phyloP scores from a whole-genome alignment of 495 filamentous ascomycete genomes.

The Glarea lozoyensis region DNA sequence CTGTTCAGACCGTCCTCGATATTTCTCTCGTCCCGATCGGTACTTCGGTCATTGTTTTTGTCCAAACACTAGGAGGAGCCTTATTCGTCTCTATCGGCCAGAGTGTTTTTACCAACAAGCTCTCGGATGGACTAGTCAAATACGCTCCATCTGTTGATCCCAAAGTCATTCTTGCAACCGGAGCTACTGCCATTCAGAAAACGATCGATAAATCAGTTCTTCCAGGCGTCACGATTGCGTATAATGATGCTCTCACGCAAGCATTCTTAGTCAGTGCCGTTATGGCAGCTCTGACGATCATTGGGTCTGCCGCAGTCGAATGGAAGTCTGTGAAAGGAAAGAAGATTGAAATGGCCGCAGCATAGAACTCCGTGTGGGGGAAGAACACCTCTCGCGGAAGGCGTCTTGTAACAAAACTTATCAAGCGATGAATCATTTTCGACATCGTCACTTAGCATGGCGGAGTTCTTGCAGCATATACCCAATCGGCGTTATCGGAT shows the following conservation, averaged over 20 bases:
- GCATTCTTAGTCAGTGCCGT: slow-evolving; percentile 64
- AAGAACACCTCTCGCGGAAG: no score
- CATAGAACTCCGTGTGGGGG: no score
- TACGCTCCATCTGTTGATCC: slow-evolving; percentile 34
- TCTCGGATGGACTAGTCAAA: slow-evolving; percentile 25
- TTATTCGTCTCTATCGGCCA: slow-evolving; percentile 30
- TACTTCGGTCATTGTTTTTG: slow-evolving; percentile 22
- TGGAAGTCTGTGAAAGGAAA: slow-evolving; percentile 84
- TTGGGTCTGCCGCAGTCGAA: slow-evolving; percentile 55
- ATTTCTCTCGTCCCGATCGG: slow-evolving; percentile 15
- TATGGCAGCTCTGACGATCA: slow-evolving; percentile 47
- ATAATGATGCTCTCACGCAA: slow-evolving; percentile 58
- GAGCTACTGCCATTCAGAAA: slow-evolving; percentile 40
- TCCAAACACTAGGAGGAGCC: slow-evolving; percentile 39
- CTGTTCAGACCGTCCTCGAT: slow-evolving; percentile 17
- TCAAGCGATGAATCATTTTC: no score
- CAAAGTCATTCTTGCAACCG: slow-evolving; percentile 30
- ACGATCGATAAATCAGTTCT: slow-evolving; percentile 37
- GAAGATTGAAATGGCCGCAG: slow-evolving; percentile 55
- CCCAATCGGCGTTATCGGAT: no score
- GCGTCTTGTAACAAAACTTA: no score
- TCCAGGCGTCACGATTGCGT: slow-evolving; percentile 51
- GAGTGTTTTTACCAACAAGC: slow-evolving; percentile 33
- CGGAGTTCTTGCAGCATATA: no score
- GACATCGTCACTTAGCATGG: no score